These are phyloP conservation scores for Pseudognaphalium luteoalbum DNA, from an alignment of 129 eudicot genomes.

Conservation along the genomic window DNA sequence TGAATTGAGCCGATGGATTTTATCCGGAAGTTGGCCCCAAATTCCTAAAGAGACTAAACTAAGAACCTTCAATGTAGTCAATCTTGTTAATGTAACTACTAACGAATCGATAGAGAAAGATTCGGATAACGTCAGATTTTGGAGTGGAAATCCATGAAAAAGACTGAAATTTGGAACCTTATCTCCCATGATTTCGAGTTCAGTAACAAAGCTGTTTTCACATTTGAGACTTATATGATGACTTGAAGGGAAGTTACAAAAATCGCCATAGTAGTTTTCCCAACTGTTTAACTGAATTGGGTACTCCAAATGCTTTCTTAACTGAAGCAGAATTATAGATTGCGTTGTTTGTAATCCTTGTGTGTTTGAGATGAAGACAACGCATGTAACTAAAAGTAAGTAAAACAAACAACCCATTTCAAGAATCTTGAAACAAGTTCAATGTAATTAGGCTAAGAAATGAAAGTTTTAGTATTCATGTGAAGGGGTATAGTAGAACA, in stretches of 20 bases:
- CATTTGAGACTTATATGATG: conserved; percentile 60
- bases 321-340: conserved; percentile 59
- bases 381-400: conserved; percentile 40
- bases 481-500: conserved; percentile 8
- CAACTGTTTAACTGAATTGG: conserved; percentile 53
- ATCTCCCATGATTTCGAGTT: conserved; percentile 73
- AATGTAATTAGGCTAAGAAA: neutral
- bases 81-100: conserved; percentile 73
- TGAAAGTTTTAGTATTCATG: neutral
- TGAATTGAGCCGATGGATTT: conserved; percentile 64
- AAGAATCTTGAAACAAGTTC: conserved; percentile 26
- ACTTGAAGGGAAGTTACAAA: conserved; percentile 49
- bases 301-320: conserved; percentile 77
- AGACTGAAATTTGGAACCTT: conserved; percentile 50
- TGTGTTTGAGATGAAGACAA: conserved; percentile 50
- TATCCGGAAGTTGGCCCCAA: conserved; percentile 85
- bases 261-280: conserved; percentile 56
- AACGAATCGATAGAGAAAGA: conserved; percentile 83
- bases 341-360: conserved; percentile 54
- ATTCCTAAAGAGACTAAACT: conserved; percentile 79
- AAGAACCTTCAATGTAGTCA: conserved; percentile 65
- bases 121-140: conserved; percentile 60
- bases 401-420: conserved; percentile 43
- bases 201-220: conserved; percentile 50
- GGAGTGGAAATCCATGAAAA: conserved; percentile 58